These are phyloP conservation scores for Ligustrum vulgare DNA, from an alignment of 257 asterid species.

Conservation along the genomic window DNA sequence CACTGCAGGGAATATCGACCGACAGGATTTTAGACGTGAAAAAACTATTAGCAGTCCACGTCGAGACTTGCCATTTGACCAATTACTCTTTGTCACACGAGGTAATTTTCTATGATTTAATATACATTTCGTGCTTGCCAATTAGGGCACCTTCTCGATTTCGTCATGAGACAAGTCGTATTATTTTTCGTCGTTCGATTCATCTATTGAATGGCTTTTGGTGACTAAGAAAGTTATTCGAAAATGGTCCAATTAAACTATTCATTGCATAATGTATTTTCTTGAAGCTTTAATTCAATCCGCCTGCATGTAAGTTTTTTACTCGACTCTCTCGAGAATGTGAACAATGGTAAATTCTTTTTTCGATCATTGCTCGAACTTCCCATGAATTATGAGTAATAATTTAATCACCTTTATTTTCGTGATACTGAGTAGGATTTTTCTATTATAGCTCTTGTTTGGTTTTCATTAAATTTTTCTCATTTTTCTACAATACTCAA, in stretches of 20 bases:
- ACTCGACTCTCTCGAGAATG: no score
- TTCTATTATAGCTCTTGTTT: no score
- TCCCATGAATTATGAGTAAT: no score
- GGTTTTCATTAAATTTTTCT: no score
- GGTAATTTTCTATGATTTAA: conserved; percentile 23
- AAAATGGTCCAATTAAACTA: background rate
- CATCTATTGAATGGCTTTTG: background rate
- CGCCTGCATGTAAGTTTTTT: no score
- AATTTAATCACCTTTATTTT: no score
- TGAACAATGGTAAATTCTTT: no score
- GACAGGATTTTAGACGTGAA: conserved; percentile 53
- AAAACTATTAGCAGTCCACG: conserved; percentile 48
- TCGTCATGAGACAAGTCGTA: background rate
- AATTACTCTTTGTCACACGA: conserved; percentile 50
- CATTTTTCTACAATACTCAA: no score
- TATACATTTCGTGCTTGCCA: background rate
- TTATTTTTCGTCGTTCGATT: background rate
- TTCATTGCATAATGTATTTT: background rate
- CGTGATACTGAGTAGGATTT: no score
- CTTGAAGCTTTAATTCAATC: no score
- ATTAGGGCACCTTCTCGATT: background rate
- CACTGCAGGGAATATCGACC: conserved; percentile 50
- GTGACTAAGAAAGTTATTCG: background rate
- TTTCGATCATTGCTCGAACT: no score
- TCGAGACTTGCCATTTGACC: conserved; percentile 53